Base-by-base conservation (phyloP, 345 rosid genomes). In the Brassica juncea region DNA sequence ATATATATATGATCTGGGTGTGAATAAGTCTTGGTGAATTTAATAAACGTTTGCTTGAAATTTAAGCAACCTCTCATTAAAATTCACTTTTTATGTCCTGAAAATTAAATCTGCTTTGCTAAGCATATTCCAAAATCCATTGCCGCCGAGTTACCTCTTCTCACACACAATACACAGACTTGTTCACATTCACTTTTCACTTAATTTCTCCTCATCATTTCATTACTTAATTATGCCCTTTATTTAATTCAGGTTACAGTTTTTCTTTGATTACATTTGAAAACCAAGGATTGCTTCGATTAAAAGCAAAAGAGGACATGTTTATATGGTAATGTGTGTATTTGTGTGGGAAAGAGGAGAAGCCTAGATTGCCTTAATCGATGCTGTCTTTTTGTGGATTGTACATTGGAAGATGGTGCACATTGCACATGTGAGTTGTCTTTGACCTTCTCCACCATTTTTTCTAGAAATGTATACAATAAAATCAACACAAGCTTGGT, bases 391-490 rank as follows among this genome's bases (percentile, higher is more conserved):
- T 74, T 69, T 80, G 39, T 69, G 71, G 71, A 63, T 74, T 69
- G 35, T 69, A 49, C 75, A 68, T 80, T 69, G 79, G 71, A 74
- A 74, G 66, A 68, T 69, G 82, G 75, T 80, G 75, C 78, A 73
- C 60, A 62, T 34, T 74, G 82, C 78, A 74, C 83, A 80, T 80
- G 83, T 74, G 79, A 74, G 70, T 67, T 79, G 82, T 73, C 82
- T 79, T 73, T 79, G 82, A 74, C 83, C 83, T 74, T 80, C 75
- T 74, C 57, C 30, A 62, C 64, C 74, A 60, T 31, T 68, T 67
- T 34, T 65, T 79, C 49, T 5, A 54, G 59, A 15, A 54, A 54
- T 54, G 4, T 44, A 54, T 15, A 15, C 59, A 54, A 54, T 15
- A 54, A 7, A 30, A 27, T 12, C 14, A 62, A n/a, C 49, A 32